phyloP scores from a whole-genome alignment of 805 yeast species.

The Metschnikowia kunwiensis region DNA sequence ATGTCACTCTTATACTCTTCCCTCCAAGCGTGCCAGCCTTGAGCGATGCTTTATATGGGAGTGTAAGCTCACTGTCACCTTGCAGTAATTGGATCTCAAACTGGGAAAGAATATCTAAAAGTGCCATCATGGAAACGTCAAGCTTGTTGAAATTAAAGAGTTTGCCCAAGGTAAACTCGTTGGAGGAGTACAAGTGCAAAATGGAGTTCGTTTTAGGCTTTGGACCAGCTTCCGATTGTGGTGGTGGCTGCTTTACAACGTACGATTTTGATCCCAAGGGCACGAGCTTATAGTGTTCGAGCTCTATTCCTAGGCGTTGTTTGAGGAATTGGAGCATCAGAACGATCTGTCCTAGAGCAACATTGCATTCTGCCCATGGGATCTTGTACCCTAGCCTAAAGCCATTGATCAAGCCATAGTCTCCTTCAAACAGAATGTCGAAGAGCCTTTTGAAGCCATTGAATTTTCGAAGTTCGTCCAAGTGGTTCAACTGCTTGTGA shows the following conservation, averaged over 20 bases:
- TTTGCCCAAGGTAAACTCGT: slow-evolving; percentile 71
- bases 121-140: slow-evolving; percentile 78
- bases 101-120: slow-evolving; percentile 58
- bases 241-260: slow-evolving; percentile 49
- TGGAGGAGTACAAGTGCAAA: slow-evolving; percentile 60
- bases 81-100: slow-evolving; percentile 44
- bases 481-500: slow-evolving; percentile 57
- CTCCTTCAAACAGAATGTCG: slow-evolving; percentile 66
- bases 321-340: slow-evolving; percentile 64
- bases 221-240: neutral
- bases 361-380: slow-evolving; percentile 89
- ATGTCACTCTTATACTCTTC: slow-evolving; percentile 64
- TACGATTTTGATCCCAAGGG: slow-evolving; percentile 86
- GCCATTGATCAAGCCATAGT: slow-evolving; percentile 83
- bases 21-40: slow-evolving; percentile 71
- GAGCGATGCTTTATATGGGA: slow-evolving; percentile 67
- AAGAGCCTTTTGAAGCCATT: slow-evolving; percentile 85
- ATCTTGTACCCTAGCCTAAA: slow-evolving; percentile 74
- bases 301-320: slow-evolving; percentile 50
- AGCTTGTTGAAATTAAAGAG: slow-evolving; percentile 69
- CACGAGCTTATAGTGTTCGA: slow-evolving; percentile 59
- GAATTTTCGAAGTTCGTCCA: slow-evolving; percentile 68
- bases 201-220: slow-evolving; percentile 30
- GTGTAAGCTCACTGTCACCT: slow-evolving; percentile 53
- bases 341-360: slow-evolving; percentile 84